Base-by-base conservation (phyloP, 2,329 filamentous ascomycete genomes). In the Xylaria sp. region DNA sequence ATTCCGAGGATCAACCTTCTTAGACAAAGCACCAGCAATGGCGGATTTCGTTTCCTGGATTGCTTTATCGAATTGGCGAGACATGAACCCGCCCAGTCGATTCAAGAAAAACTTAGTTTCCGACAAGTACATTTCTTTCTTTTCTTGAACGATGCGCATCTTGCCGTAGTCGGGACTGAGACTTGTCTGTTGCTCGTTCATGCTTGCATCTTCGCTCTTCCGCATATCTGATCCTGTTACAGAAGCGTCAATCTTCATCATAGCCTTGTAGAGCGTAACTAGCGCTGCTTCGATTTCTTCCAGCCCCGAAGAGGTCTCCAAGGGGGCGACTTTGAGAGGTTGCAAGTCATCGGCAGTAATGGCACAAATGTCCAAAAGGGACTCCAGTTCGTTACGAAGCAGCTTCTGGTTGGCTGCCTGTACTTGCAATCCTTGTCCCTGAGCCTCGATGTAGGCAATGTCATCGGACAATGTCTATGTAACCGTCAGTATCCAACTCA, bases 321-420 rank as follows among this genome's bases (percentile, higher is more conserved):
- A 82, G 2, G 92, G 90, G 15, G 90, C 89, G 49, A 87, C 80
- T 69, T 87, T 86, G 21, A 99, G 82, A 6, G 92, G 87, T 55
- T 89, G 87, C 15, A 99, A 84, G 65, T 94, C 89, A 42, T 87
- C 81, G 0, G 86, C 81, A 4, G 92, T 93, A 60, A 98, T 96
- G 11, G 93, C 94, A 58, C 96, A 94, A 0, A 92, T 97, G 69
- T 94, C 89, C 23, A 99, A 84, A n/a, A 98, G 82, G 35, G 89
- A 91, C 74, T 96, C 89, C 1, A 99, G 84, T 76, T 99, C 95
- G 66, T 89, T 92, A 76, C 94, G 92, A 49, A 99, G 84, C 28
- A 97, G 84, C 76, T 97, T 97, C 75, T 99, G 95, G 71, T 99
- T 99, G 42, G 95, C 92, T 19, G 94, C 94, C 77, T 98, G 95